Evolutionary conservation across 1,284 basidiomycete genomes (phyloP).

Genomic region (Puccinia hordei): DNA sequence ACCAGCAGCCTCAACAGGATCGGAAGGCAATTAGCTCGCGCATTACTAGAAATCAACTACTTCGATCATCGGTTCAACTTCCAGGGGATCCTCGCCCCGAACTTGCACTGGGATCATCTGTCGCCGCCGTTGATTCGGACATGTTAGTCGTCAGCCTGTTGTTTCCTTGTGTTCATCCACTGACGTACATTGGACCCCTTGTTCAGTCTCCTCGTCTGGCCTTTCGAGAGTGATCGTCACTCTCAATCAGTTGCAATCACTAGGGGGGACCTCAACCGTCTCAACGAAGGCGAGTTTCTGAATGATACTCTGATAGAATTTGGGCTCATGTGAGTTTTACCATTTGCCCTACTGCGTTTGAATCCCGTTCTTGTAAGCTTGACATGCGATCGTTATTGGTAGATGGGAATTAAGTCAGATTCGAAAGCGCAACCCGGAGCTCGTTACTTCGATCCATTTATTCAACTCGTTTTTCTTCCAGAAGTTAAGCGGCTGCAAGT

Average conservation of each 20-base stretch:
- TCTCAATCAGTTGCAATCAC: slow-evolving; percentile 54
- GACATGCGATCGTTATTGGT: slow-evolving; percentile 64
- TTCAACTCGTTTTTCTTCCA: slow-evolving; percentile 99
- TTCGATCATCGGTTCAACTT: not conserved
- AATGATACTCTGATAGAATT: slow-evolving; percentile 97
- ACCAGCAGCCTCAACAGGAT: not conserved
- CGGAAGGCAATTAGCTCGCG: not conserved
- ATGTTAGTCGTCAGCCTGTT: not conserved
- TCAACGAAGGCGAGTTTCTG: slow-evolving; percentile 77
- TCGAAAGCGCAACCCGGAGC: slow-evolving; percentile 62
- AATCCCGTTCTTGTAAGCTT: slow-evolving; percentile 64
- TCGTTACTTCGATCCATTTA: slow-evolving; percentile 77
- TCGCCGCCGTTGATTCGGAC: not conserved
- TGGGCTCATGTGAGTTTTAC: slow-evolving; percentile 73
- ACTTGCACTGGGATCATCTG: too few species aligned
- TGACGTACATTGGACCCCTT: not conserved
- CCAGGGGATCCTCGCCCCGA: slow-evolving; percentile 3
- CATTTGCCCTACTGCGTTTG: slow-evolving; percentile 5
- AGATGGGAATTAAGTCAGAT: slow-evolving; percentile 59
- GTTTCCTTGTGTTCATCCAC: not conserved
- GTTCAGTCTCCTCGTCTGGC: slow-evolving; percentile 53
- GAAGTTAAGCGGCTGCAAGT: slow-evolving; percentile 71
- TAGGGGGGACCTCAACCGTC: slow-evolving; percentile 70
- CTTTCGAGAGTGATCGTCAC: slow-evolving; percentile 34
- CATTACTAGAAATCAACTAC: not conserved